Evolutionary conservation across 2,329 filamentous ascomycete species (phyloP).

Genomic region (Cercospora sesami): DNA sequence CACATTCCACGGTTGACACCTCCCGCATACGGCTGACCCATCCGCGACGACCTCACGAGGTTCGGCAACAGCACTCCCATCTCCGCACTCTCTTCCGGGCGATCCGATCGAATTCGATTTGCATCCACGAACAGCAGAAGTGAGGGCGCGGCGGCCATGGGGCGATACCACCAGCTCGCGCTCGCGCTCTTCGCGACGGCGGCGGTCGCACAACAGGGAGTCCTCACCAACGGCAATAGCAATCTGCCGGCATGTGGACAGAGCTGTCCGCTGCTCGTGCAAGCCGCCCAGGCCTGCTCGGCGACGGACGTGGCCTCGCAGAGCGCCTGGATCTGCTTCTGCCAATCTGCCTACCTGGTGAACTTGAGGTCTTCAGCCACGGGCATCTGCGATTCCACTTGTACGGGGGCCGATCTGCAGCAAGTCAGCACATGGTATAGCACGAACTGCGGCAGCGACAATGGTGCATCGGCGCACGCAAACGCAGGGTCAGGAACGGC

Average conservation of each 20-base stretch:
- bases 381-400: constrained; percentile 59
- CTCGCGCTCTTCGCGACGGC: constrained; percentile 7
- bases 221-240: constrained; percentile 37
- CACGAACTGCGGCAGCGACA: constrained; percentile 59
- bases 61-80: neutral
- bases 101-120: neutral
- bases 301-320: constrained; percentile 47
- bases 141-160: constrained; percentile 5
- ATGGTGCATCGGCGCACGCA: constrained; percentile 39
- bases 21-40: neutral
- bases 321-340: constrained; percentile 69
- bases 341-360: constrained; percentile 61
- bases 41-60: constrained; percentile 3
- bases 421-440: constrained; percentile 71
- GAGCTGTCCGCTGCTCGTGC: constrained; percentile 41
- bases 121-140: neutral
- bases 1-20: constrained; percentile 1
- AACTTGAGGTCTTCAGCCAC: constrained; percentile 55
- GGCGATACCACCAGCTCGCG: constrained; percentile 2
- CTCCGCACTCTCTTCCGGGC: neutral
- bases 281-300: constrained; percentile 72
- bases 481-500: constrained; percentile 20
- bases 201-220: constrained; percentile 29
- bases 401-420: constrained; percentile 50
- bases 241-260: constrained; percentile 42